Base-by-base conservation (phyloP, 129 eudicot species). In the Erigeron canadensis region DNA sequence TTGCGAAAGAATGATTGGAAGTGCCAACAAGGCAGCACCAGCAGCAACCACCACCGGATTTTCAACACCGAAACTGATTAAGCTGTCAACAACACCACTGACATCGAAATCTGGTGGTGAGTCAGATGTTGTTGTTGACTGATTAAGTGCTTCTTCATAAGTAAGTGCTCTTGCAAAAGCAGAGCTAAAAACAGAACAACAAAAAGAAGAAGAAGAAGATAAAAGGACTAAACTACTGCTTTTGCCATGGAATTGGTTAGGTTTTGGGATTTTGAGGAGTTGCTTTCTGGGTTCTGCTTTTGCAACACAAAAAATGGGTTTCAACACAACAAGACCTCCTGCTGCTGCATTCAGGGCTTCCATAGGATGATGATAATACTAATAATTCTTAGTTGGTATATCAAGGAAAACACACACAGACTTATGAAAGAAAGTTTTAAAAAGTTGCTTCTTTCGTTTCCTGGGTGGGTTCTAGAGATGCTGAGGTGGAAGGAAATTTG, bases 71-170 rank as follows among this genome's bases (percentile, higher is more conserved):
- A 86, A 87, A 42, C 19, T 77, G 65, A 81, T 59, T 42, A 87
- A 8, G 17, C 80, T 51, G 28, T 88, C 90, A 58, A 86, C 21
- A 44, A 64, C 70, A 65, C 86, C 91, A 42, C 71, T 64, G 7
- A 81, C 51, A 63, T 88, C 98, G 63, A 87, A 38, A 65, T 86
- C 96, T 71, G 82, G 82, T 17, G 67, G 0, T 43, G 81, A 41
- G 47, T 70, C 84, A 10, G 83, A 67, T 42, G 81, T 28, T 13
- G 70, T 74, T 59, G 99, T 74, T 64, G 99, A 86, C 64, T 90
- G 97, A 23, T 68, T 80, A 6, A 95, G 81, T 65, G 94, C 99
- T 80, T 95, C 99, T 23, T 95, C 91, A 74, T 90, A 95, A 7
- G 99, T 84, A 11, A 90, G 78, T 9, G 99, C 97, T 75, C 61